Evolutionary conservation across 495 filamentous ascomycete genomes (phyloP).

Genomic region (Penicillium alfredii): DNA sequence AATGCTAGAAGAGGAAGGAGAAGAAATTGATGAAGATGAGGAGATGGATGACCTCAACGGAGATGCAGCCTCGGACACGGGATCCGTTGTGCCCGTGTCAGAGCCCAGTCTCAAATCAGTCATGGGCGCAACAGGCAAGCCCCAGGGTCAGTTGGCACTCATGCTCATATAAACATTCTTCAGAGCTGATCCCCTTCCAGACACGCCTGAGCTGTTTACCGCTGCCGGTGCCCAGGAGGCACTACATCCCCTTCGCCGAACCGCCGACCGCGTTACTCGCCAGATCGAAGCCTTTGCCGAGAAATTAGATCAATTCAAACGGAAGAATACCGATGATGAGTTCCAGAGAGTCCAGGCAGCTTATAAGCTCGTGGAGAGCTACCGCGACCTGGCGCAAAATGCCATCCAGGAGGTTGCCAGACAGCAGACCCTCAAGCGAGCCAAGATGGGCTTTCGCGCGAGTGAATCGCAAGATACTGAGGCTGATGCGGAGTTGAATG

Average conservation of each 20-base stretch:
- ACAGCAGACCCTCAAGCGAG: constrained; percentile 32
- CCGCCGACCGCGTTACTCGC: constrained; percentile 54
- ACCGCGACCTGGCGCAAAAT: constrained; percentile 36
- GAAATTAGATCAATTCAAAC: constrained; percentile 54
- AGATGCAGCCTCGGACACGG: constrained; percentile 13
- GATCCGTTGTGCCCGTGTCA: constrained; percentile 14
- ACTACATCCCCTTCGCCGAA: constrained; percentile 50
- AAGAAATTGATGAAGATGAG: constrained; percentile 22
- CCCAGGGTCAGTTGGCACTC: constrained; percentile 12
- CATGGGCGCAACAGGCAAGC: constrained; percentile 5
- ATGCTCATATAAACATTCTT: neutral
- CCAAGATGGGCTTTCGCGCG: constrained; percentile 28
- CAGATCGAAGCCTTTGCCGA: constrained; percentile 64
- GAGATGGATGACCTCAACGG: constrained; percentile 21
- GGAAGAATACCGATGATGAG: constrained; percentile 32
- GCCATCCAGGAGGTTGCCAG: constrained; percentile 35
- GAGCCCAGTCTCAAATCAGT: constrained; percentile 17
- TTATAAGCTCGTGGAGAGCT: constrained; percentile 40
- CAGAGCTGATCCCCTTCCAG: constrained; percentile 17
- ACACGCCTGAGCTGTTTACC: constrained; percentile 40
- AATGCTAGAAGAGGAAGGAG: constrained; percentile 18
- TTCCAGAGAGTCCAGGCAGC: constrained; percentile 37
- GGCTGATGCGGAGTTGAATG: constrained; percentile 52
- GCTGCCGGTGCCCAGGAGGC: constrained; percentile 44
- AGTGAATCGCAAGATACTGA: constrained; percentile 25